A percentile compares a stretch with the other conserved stretches of the same genome.
Evolutionary conservation across 1,139 yeast genomes (phyloP).

Genomic region (Yamadazyma trypodendri): DNA sequence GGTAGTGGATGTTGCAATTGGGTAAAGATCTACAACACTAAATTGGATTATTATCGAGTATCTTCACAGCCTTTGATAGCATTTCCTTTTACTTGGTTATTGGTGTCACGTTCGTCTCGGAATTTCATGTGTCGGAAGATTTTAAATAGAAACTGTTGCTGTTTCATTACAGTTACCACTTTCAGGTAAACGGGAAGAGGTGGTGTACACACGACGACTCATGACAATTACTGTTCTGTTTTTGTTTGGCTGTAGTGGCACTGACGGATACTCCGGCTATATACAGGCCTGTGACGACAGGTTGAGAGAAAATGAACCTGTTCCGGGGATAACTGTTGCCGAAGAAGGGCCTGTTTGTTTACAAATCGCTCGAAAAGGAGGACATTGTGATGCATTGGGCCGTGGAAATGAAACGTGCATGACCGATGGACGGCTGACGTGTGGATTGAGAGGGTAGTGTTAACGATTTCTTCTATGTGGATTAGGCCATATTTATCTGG

Average conservation of each 20-base stretch:
- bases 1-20: too few relatives aligned
- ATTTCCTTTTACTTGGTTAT: too few relatives aligned
- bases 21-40: too few relatives aligned
- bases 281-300: background rate
- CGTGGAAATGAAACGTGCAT: background rate
- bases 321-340: conserved; percentile 1
- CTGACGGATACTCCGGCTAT: background rate
- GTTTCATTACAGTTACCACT: conserved; percentile 1
- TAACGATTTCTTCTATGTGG: too few relatives aligned
- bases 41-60: too few relatives aligned
- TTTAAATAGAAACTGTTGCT: too few relatives aligned
- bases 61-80: too few relatives aligned
- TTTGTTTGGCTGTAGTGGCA: background rate
- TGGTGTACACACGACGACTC: background rate
- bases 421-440: conserved; percentile 5
- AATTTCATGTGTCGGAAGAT: conserved; percentile 1
- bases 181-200: background rate
- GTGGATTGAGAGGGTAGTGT: too few relatives aligned
- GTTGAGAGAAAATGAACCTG: background rate
- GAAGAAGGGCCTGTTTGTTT: conserved; percentile 6
- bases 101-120: too few relatives aligned
- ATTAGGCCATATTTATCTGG: too few relatives aligned
- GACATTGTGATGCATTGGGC: conserved; percentile 1
- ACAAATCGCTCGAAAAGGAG: background rate
- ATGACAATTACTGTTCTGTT: background rate